Percentiles rank a stretch among this genome's conserved stretches.
phyloP scores from a whole-genome alignment of 495 filamentous ascomycete genomes.

The Aspergillus leporis region DNA sequence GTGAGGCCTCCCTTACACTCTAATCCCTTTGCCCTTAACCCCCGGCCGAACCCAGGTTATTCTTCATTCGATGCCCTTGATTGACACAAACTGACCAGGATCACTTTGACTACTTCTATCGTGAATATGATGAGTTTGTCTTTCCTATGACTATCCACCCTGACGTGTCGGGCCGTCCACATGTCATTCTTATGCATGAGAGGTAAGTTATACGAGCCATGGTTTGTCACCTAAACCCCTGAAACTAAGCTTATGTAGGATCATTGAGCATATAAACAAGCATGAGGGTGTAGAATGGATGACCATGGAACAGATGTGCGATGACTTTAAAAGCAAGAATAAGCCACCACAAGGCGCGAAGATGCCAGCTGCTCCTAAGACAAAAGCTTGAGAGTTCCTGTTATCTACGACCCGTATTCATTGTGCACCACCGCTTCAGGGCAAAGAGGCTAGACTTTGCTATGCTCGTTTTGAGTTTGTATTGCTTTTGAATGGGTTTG shows the following conservation, averaged over 20 bases:
- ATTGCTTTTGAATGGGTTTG: neutral
- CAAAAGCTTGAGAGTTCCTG: constrained; percentile 6
- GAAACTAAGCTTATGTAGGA: constrained; percentile 26
- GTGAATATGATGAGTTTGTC: constrained; percentile 68
- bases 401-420: neutral
- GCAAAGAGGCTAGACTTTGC: neutral
- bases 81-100: constrained; percentile 31
- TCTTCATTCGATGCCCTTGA: constrained; percentile 3
- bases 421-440: neutral
- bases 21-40: too few species aligned
- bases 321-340: constrained; percentile 70
- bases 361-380: constrained; percentile 55
- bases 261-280: constrained; percentile 72
- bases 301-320: constrained; percentile 68
- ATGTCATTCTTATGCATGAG: constrained; percentile 69
- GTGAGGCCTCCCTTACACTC: constrained; percentile 16
- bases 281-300: constrained; percentile 77
- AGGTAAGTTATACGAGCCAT: constrained; percentile 27
- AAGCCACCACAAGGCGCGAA: constrained; percentile 62
- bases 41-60: too few species aligned
- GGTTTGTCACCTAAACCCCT: too few species aligned
- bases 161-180: constrained; percentile 65
- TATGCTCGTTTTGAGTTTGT: neutral
- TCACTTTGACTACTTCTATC: constrained; percentile 70
- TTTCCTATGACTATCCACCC: constrained; percentile 74